Evolutionary conservation across 2,329 filamentous ascomycete species (phyloP).

Genomic region (Aspergillus texensis): DNA sequence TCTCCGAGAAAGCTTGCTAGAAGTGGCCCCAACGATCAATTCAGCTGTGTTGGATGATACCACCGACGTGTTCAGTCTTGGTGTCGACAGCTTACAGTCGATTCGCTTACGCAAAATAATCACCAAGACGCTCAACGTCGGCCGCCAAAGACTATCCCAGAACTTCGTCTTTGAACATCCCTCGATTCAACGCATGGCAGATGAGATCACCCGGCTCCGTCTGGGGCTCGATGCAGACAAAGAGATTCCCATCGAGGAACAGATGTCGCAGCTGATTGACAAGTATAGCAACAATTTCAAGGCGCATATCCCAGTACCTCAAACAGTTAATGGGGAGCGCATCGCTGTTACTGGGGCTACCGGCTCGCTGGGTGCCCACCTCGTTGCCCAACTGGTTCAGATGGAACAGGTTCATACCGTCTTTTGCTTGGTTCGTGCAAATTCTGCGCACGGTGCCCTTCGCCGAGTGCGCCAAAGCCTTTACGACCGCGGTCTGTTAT

Average conservation of each 20-base stretch:
- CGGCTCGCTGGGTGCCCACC: slow-evolving; percentile 65
- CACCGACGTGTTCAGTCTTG: slow-evolving; percentile 26
- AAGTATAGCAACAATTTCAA: slow-evolving; percentile 42
- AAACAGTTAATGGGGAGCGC: slow-evolving; percentile 16
- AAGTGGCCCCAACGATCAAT: slow-evolving; percentile 30
- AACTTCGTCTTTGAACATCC: slow-evolving; percentile 29
- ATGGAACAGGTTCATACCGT: slow-evolving; percentile 37
- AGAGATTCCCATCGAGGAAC: slow-evolving; percentile 36
- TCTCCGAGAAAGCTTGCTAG: slow-evolving; percentile 37
- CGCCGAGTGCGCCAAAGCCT: slow-evolving; percentile 51
- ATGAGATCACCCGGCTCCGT: slow-evolving; percentile 18
- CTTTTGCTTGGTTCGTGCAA: slow-evolving; percentile 60
- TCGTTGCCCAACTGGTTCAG: slow-evolving; percentile 53
- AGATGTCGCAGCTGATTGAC: slow-evolving; percentile 52
- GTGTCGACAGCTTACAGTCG: slow-evolving; percentile 28
- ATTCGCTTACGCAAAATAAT: slow-evolving; percentile 22
- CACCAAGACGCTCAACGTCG: slow-evolving; percentile 17
- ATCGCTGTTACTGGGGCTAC: slow-evolving; percentile 64
- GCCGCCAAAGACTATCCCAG: slow-evolving; percentile 18
- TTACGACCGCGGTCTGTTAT: slow-evolving; percentile 19
- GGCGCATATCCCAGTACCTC: slow-evolving; percentile 25
- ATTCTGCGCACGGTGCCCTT: slow-evolving; percentile 42
- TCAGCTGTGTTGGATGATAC: slow-evolving; percentile 11
- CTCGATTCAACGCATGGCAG: slow-evolving; percentile 22
- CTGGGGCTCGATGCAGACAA: slow-evolving; percentile 10